phyloP scores from a whole-genome alignment of 108 stramenopile species.

The Fragilariopsis cylindrus region DNA sequence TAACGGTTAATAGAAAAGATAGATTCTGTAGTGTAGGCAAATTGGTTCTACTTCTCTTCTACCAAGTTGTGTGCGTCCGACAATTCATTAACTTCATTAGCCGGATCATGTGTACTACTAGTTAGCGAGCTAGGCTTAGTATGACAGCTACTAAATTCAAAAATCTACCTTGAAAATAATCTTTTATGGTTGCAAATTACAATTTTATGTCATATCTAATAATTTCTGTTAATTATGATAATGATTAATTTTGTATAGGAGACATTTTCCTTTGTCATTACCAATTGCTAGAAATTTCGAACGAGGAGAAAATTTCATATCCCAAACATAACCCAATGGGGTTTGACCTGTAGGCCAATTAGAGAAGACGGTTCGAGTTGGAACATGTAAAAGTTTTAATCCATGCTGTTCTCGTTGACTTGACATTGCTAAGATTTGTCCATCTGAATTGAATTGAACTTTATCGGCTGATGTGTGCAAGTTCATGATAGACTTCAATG shows the following conservation, averaged over 20 bases:
- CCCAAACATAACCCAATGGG: slow-evolving; percentile 92
- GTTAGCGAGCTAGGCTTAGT: too few species aligned
- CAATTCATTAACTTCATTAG: too few species aligned
- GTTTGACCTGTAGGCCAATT: slow-evolving; percentile 98
- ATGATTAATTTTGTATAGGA: slow-evolving; percentile 87
- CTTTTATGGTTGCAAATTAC: background rate
- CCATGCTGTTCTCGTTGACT: slow-evolving; percentile 82
- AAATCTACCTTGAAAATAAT: too few species aligned
- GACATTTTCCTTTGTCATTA: slow-evolving; percentile 94
- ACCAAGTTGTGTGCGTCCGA: too few species aligned
- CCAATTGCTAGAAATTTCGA: slow-evolving; percentile 89
- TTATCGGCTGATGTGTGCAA: slow-evolving; percentile 82
- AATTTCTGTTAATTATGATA: slow-evolving; percentile 32
- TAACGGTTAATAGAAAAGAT: background rate
- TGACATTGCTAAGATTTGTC: slow-evolving; percentile 92
- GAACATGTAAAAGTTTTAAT: slow-evolving; percentile 89
- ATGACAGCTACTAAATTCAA: too few species aligned
- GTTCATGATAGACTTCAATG: slow-evolving; percentile 95
- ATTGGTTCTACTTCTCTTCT: background rate
- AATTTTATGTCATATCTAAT: background rate
- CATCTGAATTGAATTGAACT: slow-evolving; percentile 86
- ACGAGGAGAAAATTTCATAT: slow-evolving; percentile 92
- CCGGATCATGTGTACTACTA: too few species aligned
- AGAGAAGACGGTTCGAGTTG: slow-evolving; percentile 89
- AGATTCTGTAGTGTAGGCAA: background rate